Percentiles rank a stretch among this genome's conserved stretches.
These are phyloP conservation scores for Schizosaccharomyces octosporus DNA, from an alignment of 805 yeast genomes.

Conservation along the genomic window DNA sequence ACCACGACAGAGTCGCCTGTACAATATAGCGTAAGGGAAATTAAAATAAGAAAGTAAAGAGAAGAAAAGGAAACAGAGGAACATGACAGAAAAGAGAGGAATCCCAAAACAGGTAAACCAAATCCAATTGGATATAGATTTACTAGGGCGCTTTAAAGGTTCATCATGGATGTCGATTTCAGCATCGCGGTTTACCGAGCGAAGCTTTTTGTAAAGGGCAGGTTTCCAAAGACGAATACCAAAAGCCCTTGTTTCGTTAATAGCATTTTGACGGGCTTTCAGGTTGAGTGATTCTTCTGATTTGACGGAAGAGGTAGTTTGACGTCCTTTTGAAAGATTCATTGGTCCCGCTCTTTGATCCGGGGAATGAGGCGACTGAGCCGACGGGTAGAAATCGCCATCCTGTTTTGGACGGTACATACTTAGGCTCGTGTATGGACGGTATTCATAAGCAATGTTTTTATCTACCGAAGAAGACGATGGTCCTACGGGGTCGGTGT, in stretches of 20 bases:
- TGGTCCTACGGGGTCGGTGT: no score
- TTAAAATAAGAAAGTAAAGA: conserved; percentile 19
- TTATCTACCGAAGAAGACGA: no score
- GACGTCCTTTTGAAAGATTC: background rate
- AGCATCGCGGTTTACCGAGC: conserved; percentile 79
- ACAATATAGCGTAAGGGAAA: conserved; percentile 25
- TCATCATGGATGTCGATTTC: conserved; percentile 81
- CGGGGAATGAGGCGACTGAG: background rate
- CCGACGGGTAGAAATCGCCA: no score
- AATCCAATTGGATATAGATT: conserved; percentile 37
- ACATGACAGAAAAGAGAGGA: conserved; percentile 9
- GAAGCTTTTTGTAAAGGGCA: conserved; percentile 71
- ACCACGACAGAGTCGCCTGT: conserved; percentile 33
- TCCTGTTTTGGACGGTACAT: no score
- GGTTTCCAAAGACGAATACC: conserved; percentile 98
- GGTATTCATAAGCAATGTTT: no score
- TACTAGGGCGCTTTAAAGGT: conserved; percentile 28
- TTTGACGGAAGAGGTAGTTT: background rate
- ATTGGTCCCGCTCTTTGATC: background rate
- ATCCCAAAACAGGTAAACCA: conserved; percentile 65
- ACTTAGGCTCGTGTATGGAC: no score
- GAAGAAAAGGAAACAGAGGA: conserved; percentile 23
- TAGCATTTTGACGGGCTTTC: conserved; percentile 74
- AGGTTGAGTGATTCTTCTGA: background rate
- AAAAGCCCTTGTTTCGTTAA: conserved; percentile 88